Conservation (phyloP, 305 asterid genomes). For the Fraxinus greggii region DNA sequence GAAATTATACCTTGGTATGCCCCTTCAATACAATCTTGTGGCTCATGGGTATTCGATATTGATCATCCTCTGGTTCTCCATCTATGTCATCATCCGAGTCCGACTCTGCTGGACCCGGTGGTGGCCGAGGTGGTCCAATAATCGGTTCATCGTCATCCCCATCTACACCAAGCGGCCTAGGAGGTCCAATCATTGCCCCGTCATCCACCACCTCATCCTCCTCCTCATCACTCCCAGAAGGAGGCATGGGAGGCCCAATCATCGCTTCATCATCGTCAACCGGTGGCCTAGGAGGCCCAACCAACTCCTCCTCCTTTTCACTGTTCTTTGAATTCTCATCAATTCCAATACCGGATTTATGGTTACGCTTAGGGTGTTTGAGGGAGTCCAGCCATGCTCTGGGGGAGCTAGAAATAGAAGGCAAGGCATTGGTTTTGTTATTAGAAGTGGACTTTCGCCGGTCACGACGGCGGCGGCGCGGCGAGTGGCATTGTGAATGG, state of each 20-base stretch:
- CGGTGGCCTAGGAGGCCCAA: slow-evolving; percentile 36
- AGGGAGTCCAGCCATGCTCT: slow-evolving; percentile 52
- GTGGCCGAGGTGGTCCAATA: slow-evolving; percentile 63
- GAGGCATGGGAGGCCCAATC: slow-evolving; percentile 60
- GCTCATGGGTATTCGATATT: slow-evolving; percentile 68
- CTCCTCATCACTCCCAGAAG: slow-evolving; percentile 22
- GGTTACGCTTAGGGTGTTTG: slow-evolving; percentile 45
- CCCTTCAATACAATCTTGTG: slow-evolving; percentile 90
- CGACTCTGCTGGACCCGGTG: slow-evolving; percentile 28
- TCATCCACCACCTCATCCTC: slow-evolving; percentile 36
- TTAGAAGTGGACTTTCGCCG: slow-evolving; percentile 26
- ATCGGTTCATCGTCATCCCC: slow-evolving; percentile 40
- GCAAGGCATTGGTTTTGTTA: slow-evolving; percentile 27
- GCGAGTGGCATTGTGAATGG: slow-evolving; percentile 74
- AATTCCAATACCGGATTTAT: not conserved
- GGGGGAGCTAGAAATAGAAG: slow-evolving; percentile 53
- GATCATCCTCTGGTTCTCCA: slow-evolving; percentile 49
- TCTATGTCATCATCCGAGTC: slow-evolving; percentile 62
- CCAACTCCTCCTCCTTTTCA: slow-evolving; percentile 15
- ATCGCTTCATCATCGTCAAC: slow-evolving; percentile 27
- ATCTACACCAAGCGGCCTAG: slow-evolving; percentile 31
- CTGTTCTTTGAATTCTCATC: slow-evolving; percentile 13
- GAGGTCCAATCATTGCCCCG: slow-evolving; percentile 44
- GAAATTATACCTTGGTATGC: slow-evolving; percentile 66
- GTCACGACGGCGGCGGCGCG: slow-evolving; percentile 31